Conservation (phyloP, 139 green algal genomes). For the Volvox reticuliferus region DNA sequence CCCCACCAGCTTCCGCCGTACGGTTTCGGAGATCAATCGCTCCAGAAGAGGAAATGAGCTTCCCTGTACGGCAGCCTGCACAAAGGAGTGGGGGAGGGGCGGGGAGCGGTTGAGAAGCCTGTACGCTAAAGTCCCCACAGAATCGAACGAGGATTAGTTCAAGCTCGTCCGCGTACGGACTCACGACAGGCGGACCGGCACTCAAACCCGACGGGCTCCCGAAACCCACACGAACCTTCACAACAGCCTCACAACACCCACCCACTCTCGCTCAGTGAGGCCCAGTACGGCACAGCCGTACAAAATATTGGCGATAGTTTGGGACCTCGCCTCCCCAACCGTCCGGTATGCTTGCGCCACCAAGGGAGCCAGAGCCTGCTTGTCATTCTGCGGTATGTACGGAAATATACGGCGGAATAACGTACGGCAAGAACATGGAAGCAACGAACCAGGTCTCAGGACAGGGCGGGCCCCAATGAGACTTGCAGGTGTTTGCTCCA, state of each 20-base stretch:
- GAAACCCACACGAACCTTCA: too few species aligned
- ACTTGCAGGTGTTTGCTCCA: too few species aligned
- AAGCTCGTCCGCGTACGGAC: too few species aligned
- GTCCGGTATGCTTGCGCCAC: neutral
- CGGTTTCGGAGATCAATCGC: neutral
- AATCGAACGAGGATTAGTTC: too few species aligned
- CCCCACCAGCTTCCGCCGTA: neutral
- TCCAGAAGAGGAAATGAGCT: neutral
- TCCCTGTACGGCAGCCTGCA: neutral
- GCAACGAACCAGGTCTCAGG: too few species aligned
- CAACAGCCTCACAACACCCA: neutral
- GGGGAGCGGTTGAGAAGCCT: too few species aligned
- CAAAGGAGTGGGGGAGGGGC: too few species aligned
- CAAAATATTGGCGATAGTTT: neutral
- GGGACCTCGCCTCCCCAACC: neutral
- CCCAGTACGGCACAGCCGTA: slow-evolving; percentile 21
- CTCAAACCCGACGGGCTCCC: too few species aligned
- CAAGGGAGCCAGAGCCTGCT: neutral
- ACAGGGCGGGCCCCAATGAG: too few species aligned
- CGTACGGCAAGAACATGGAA: too few species aligned
- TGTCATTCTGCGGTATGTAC: neutral
- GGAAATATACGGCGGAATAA: neutral
- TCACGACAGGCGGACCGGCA: too few species aligned
- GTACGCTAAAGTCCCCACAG: too few species aligned
- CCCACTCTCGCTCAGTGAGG: neutral